Conservation (phyloP, 139 green algal species). For the Chlorella sp. region DNA sequence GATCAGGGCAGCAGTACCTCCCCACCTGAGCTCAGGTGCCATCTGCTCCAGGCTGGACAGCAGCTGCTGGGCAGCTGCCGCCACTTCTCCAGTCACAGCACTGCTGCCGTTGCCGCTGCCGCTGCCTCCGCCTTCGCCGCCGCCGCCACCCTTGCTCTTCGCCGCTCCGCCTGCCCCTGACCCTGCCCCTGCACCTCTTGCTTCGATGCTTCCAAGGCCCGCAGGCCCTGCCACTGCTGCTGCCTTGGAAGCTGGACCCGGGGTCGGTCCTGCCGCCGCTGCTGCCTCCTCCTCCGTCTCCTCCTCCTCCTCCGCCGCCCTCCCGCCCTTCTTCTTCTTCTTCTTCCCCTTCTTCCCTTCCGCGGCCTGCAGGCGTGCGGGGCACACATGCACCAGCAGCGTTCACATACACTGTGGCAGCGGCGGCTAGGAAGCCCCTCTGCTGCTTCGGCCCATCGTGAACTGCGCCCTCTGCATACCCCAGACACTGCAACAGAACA, state of each 20-base stretch:
- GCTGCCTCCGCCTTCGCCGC: not conserved
- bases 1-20: not conserved
- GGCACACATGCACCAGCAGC: not conserved
- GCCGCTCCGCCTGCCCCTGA: not conserved
- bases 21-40: conserved; percentile 2
- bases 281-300: not conserved
- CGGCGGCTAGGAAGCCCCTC: no score
- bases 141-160: conserved; percentile 8
- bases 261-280: not conserved
- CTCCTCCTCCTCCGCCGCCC: conserved; percentile 22
- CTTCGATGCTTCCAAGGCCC: conserved; percentile 9
- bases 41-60: conserved; percentile 6
- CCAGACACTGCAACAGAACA: no score
- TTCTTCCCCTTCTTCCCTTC: conserved; percentile 56
- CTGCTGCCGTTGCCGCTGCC: not conserved
- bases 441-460: no score
- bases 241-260: no score
- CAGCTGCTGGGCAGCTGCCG: not conserved
- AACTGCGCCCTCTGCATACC: no score
- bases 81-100: not conserved
- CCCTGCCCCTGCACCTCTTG: not conserved
- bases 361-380: conserved; percentile 11
- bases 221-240: not conserved
- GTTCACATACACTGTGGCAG: no score
- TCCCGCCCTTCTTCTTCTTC: conserved; percentile 54